Percentiles rank a stretch among this genome's conserved stretches.
phyloP scores from a whole-genome alignment of 2,329 filamentous ascomycete genomes.

The Phaeosphaeriaceae sp. region DNA sequence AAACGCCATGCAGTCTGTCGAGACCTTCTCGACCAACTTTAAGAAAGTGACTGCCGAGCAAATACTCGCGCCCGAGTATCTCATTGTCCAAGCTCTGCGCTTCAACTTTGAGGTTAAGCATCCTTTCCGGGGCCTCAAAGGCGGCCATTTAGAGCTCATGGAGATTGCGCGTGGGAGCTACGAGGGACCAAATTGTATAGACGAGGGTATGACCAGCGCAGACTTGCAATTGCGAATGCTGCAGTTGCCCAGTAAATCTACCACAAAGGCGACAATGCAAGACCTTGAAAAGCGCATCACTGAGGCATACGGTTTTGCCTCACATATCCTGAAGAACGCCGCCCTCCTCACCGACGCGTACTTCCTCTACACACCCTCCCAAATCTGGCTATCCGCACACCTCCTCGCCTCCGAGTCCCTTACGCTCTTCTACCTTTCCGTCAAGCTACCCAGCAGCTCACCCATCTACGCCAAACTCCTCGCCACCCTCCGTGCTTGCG shows the following conservation, averaged over 20 bases:
- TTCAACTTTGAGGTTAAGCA: conserved; percentile 95
- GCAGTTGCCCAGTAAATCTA: conserved; percentile 27
- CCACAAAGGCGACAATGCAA: conserved; percentile 18
- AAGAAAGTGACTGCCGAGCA: conserved; percentile 74
- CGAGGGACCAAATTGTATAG: conserved; percentile 35
- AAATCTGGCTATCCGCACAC: conserved; percentile 88
- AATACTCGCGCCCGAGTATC: conserved; percentile 88
- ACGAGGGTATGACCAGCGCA: conserved; percentile 17
- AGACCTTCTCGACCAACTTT: conserved; percentile 60
- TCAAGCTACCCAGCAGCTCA: conserved; percentile 48
- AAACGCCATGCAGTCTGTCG: conserved; percentile 74
- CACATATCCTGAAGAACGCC: conserved; percentile 63
- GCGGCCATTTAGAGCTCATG: conserved; percentile 81
- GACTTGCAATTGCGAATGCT: conserved; percentile 40
- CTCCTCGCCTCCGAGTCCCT: conserved; percentile 75
- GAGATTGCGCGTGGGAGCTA: conserved; percentile 69
- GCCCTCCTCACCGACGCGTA: conserved; percentile 93
- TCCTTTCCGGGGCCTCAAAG: conserved; percentile 86
- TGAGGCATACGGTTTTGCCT: conserved; percentile 74
- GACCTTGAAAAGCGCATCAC: conserved; percentile 56
- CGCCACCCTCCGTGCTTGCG: conserved; percentile 43
- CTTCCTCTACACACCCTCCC: conserved; percentile 92
- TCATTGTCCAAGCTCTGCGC: conserved; percentile 88
- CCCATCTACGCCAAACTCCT: conserved; percentile 45
- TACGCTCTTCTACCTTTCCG: conserved; percentile 54